Evolutionary conservation across 106 monocot species (phyloP), one percentile per base, ranked within the genome.

Genomic region (Dendrobium huoshanense): DNA sequence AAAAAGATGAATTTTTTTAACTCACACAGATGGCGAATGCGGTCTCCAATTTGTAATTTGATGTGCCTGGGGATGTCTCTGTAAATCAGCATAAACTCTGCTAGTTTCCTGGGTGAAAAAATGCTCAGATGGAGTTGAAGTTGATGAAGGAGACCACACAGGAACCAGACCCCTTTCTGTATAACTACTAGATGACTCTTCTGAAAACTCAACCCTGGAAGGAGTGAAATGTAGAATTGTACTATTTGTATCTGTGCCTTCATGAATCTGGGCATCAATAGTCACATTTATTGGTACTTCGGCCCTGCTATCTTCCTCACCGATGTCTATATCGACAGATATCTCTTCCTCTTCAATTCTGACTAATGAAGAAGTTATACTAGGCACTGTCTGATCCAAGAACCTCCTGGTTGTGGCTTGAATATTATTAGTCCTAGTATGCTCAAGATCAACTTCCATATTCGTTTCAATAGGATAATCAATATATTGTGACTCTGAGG

Each of bases 321-420:
- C 81, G 54, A 80, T 83, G 25, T 74, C 77, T 2, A 79, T 41
- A 72, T 77, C 84, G 0, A 83, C 87, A 49, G 91, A 89, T 77
- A 82, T 82, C 33, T 85, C 86, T 42, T 75, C 88, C 16, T 85
- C 91, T 20, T 84, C 90, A 55, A 51, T 85, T 81, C 96, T 87
- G 44, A 86, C 59, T 15, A 96, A 72, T 41, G 93, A 96, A 67
- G 87, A 86, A 59, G 95, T 95, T 77, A 96, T 88, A 56, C 83
- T 96, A 24, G 96, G 96, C 55, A 96, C 96, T 87, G 87, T 93
- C 82, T 96, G 96, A 77, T 96, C 96, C 55, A 77, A 78, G 41
- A 68, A 81, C 74, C 96, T 88, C 80, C 90, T 77, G 8, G 9
- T 81, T 49, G 73, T 42, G 45, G 45, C 77, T 49, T 75, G 51